phyloP scores from a whole-genome alignment of 371 early-diverging fungal species.

The Lichtheimia hyalospora region DNA sequence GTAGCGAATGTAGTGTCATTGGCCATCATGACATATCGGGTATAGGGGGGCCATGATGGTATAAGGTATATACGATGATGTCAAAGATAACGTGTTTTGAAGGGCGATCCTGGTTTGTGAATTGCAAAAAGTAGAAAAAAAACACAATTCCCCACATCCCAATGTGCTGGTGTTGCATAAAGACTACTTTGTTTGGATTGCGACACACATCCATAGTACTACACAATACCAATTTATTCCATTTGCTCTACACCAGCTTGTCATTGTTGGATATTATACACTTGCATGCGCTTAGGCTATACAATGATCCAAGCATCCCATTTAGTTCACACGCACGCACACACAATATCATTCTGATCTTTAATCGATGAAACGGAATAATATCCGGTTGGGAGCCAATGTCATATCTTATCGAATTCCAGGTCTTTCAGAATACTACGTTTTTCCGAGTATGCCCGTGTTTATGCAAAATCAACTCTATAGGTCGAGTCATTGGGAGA shows the following conservation, averaged over 20 bases:
- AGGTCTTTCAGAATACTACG: not conserved
- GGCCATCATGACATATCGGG: not conserved
- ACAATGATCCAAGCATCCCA: not conserved
- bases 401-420: not conserved
- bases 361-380: not conserved
- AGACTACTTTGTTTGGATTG: too few relatives aligned
- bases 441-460: slow-evolving; percentile 1
- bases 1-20: not conserved
- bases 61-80: not conserved
- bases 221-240: too few relatives aligned
- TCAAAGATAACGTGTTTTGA: too few relatives aligned
- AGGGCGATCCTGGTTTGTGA: too few relatives aligned
- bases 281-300: not conserved
- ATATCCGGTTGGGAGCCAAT: slow-evolving; percentile 1
- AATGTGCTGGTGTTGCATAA: too few relatives aligned
- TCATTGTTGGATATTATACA: not conserved
- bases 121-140: too few relatives aligned
- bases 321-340: not conserved
- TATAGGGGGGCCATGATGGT: not conserved
- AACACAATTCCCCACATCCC: too few relatives aligned
- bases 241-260: not conserved
- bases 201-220: too few relatives aligned
- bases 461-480: not conserved
- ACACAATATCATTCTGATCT: slow-evolving; percentile 1
- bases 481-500: not conserved